Percentiles rank a stretch among this genome's conserved stretches.
Evolutionary conservation across 768 basidiomycete species (phyloP).

Genomic region (Candolleomyces aberdarensis): DNA sequence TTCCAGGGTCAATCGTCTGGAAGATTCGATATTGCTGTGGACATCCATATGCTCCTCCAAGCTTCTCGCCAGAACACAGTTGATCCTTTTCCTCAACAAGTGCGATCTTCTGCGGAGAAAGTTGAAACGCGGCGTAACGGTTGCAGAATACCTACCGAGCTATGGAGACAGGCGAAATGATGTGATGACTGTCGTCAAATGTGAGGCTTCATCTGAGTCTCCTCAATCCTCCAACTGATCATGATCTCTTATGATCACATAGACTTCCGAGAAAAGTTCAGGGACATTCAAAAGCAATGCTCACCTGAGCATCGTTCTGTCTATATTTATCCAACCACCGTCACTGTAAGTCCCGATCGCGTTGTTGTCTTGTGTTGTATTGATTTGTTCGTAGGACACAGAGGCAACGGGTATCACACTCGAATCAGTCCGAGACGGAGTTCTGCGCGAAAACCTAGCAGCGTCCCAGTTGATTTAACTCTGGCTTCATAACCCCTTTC

Average conservation of each 20-base stretch:
- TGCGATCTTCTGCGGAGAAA: slow-evolving; percentile 68
- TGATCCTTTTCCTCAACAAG: slow-evolving; percentile 67
- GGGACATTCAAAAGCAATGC: slow-evolving; percentile 54
- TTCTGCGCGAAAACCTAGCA: slow-evolving; percentile 55
- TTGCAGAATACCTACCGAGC: slow-evolving; percentile 59
- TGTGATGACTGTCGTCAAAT: slow-evolving; percentile 55
- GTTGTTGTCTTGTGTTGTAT: not conserved
- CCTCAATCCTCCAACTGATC: not conserved
- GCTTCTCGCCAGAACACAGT: slow-evolving; percentile 55
- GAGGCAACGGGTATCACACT: slow-evolving; percentile 58
- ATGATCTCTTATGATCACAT: not conserved
- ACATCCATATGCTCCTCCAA: slow-evolving; percentile 64
- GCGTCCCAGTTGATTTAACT: slow-evolving; percentile 49
- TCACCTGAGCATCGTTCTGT: slow-evolving; percentile 54
- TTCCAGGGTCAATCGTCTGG: slow-evolving; percentile 63
- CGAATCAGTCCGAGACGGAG: slow-evolving; percentile 60
- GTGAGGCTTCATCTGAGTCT: slow-evolving; percentile 36
- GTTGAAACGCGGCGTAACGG: slow-evolving; percentile 52
- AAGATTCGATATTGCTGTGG: slow-evolving; percentile 74
- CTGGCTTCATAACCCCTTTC: not conserved
- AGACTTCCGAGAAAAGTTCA: slow-evolving; percentile 73
- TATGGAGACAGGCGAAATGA: slow-evolving; percentile 73
- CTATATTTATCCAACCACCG: slow-evolving; percentile 69
- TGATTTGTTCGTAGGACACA: slow-evolving; percentile 45
- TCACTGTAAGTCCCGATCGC: slow-evolving; percentile 46